Evolutionary conservation across 2,329 filamentous ascomycete species (phyloP).

Genomic region (Paraconiothyrium brasiliense): DNA sequence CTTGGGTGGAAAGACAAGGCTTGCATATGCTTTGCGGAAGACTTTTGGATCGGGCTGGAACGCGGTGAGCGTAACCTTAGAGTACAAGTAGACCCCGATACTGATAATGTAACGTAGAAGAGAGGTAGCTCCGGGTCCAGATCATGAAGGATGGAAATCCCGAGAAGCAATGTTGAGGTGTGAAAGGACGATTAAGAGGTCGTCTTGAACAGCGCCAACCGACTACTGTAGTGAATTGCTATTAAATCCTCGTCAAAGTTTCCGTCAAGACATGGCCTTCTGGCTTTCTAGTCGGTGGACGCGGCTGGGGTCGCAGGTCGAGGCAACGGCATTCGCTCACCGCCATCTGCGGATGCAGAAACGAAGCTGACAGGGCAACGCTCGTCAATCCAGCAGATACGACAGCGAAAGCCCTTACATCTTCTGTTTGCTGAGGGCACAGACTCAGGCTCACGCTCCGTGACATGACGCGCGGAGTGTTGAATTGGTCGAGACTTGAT

Average conservation of each 20-base stretch:
- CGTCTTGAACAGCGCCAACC: too few relatives aligned
- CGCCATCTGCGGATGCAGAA: constrained; percentile 1
- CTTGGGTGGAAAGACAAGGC: not conserved
- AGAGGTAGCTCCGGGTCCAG: too few relatives aligned
- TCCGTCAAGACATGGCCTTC: not conserved
- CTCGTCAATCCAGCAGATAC: not conserved
- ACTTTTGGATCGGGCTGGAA: not conserved
- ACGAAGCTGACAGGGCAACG: not conserved
- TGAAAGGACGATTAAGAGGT: too few relatives aligned
- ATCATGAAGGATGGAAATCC: too few relatives aligned
- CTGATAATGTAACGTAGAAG: too few relatives aligned
- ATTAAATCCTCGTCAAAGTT: too few relatives aligned
- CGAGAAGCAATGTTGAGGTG: too few relatives aligned
- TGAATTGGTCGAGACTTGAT: not conserved
- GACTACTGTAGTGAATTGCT: not conserved
- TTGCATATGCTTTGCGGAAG: not conserved
- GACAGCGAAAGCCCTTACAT: not conserved
- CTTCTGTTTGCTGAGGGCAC: not conserved
- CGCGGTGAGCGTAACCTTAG: not conserved
- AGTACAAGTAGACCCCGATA: not conserved
- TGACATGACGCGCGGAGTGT: constrained; percentile 4
- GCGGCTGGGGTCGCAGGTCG: not conserved
- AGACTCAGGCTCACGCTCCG: not conserved
- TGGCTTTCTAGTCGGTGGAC: too few relatives aligned
- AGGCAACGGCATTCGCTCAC: constrained; percentile 1